Percentiles rank a stretch among this genome's conserved stretches.
Conservation (phyloP, 768 basidiomycete species). For the Mycena indigotica region DNA sequence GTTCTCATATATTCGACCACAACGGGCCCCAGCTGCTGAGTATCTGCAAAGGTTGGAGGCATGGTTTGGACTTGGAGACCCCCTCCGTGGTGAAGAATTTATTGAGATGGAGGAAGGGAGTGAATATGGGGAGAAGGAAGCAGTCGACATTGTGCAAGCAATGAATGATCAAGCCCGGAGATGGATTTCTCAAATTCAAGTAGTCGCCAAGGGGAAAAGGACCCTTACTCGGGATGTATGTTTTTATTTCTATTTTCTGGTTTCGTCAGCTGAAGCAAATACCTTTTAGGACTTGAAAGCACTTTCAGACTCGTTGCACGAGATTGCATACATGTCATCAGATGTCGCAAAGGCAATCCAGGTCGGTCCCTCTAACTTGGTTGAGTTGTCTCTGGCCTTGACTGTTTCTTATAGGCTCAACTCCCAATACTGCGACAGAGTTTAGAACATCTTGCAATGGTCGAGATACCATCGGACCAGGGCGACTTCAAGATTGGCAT, state of each 20-base stretch:
- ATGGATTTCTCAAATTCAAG: constrained; percentile 16
- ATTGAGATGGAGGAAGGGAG: constrained; percentile 5
- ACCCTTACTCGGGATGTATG: constrained; percentile 9
- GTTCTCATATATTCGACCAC: constrained; percentile 2
- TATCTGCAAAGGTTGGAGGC: constrained; percentile 10
- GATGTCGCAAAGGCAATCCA: background rate
- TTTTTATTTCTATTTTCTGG: background rate
- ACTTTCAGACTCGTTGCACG: constrained; percentile 4
- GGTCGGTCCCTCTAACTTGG: background rate
- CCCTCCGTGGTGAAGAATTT: constrained; percentile 17
- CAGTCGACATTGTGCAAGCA: too few species aligned
- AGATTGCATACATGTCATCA: constrained; percentile 1
- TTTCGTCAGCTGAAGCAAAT: background rate
- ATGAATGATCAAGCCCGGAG: too few species aligned
- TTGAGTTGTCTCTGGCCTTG: background rate
- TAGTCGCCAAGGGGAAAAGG: constrained; percentile 12
- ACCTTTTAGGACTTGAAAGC: constrained; percentile 3
- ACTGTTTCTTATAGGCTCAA: background rate
- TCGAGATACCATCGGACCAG: background rate
- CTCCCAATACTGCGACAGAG: background rate
- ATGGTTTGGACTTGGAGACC: constrained; percentile 15
- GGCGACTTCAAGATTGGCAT: background rate
- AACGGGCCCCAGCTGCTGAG: constrained; percentile 5
- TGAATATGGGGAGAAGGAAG: background rate
- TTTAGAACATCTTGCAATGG: background rate